A percentile compares a stretch with the other conserved stretches of the same genome.
These are phyloP conservation scores for Penicillium paxilli DNA, from an alignment of 495 filamentous ascomycete genomes.

Conservation along the genomic window DNA sequence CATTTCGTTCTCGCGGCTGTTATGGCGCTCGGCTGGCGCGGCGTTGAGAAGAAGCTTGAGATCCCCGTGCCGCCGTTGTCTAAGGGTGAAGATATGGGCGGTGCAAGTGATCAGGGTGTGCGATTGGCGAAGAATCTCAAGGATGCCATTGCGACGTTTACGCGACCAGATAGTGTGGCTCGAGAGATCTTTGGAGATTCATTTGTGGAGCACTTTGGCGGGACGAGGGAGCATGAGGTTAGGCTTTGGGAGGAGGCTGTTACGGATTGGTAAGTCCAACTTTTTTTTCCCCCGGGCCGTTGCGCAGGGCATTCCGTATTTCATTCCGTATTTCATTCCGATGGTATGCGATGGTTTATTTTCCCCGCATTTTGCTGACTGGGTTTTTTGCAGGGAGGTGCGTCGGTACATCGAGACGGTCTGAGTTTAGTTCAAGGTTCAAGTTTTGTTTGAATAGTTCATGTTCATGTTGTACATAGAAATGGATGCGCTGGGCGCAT, in stretches of 20 bases:
- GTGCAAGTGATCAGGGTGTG: constrained; percentile 55
- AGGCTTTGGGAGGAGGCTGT: constrained; percentile 92
- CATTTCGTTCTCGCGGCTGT: constrained; percentile 86
- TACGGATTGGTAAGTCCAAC: constrained; percentile 77
- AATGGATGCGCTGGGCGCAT: background rate
- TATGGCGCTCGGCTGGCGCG: constrained; percentile 82
- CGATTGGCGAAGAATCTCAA: constrained; percentile 78
- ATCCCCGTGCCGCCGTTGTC: constrained; percentile 78
- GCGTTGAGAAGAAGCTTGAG: constrained; percentile 84
- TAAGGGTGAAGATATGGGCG: constrained; percentile 78
- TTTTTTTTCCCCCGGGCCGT: background rate
- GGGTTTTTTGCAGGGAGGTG: constrained; percentile 43
- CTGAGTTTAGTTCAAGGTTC: background rate
- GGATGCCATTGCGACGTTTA: constrained; percentile 79
- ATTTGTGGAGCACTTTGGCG: constrained; percentile 94
- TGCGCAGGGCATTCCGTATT: no score
- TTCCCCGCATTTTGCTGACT: constrained; percentile 6
- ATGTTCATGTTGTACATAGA: background rate
- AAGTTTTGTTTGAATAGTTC: no score
- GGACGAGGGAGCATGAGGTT: constrained; percentile 90
- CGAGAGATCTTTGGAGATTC: constrained; percentile 90
- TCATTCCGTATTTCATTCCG: no score
- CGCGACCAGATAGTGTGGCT: constrained; percentile 73
- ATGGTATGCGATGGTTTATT: background rate
- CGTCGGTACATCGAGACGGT: constrained; percentile 54